Conservation (phyloP, 768 basidiomycete genomes). For the Trametes elegans region DNA sequence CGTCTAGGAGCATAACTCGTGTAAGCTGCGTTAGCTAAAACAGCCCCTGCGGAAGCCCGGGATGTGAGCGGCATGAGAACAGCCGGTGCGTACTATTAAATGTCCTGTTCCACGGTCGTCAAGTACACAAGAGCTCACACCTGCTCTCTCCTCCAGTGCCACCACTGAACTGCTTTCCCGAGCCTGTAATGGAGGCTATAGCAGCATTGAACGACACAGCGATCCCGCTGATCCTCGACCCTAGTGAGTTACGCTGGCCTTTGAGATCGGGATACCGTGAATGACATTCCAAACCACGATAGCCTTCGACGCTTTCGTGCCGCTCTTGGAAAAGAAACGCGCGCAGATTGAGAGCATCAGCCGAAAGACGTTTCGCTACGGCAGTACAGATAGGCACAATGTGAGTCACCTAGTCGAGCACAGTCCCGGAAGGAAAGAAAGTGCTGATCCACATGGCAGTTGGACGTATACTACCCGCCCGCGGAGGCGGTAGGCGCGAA, state of each 20-base stretch:
- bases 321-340: constrained; percentile 47
- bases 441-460: constrained; percentile 33
- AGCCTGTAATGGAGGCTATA: constrained; percentile 10
- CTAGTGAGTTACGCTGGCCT: constrained; percentile 18
- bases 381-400: constrained; percentile 49
- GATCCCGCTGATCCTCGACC: constrained; percentile 6
- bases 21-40: no score
- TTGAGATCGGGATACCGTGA: no score
- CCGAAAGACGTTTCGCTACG: constrained; percentile 56
- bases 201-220: constrained; percentile 6
- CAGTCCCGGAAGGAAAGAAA: background rate
- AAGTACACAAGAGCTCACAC: no score
- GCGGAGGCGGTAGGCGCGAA: constrained; percentile 3
- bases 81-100: no score
- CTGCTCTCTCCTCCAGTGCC: no score
- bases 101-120: no score
- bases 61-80: no score
- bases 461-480: constrained; percentile 63
- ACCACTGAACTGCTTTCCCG: no score
- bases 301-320: constrained; percentile 51
- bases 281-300: background rate
- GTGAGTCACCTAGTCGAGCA: constrained; percentile 27
- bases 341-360: constrained; percentile 46
- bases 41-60: no score
- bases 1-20: no score